Base-by-base conservation (phyloP, 1,139 yeast genomes). In the Pichia sp. region DNA sequence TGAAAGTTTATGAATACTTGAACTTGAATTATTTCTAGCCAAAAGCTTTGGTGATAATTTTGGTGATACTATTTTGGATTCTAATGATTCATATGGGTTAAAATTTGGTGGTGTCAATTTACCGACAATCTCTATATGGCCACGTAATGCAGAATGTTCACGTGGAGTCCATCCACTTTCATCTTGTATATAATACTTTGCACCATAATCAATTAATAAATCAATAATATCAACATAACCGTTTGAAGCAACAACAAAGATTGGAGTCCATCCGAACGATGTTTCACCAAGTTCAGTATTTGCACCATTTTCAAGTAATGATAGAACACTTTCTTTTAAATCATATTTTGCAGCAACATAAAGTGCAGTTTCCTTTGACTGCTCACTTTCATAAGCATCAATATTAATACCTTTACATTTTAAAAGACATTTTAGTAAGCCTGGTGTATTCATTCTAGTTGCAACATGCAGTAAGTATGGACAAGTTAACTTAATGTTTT, bases 111-210 rank as follows among this genome's bases (percentile, higher is more conserved):
- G 87, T 16, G 69, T 66, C 53, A 89, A 71, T 60, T 81, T 62
- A 50, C 80, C 81, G 2, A 95, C 84, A 29, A 88, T 80, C 2
- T 73, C 76, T 56, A 91, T 71, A 67, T 90, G 96, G 11, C 99
- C 99, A 61, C 98, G 77, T 48, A 93, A 73, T 53, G 89, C 84
- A 0, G 98, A 97, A 68, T 93, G 98, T 63, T 93, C 99, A 83
- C 89, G 83, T 10, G 98, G 96, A 28, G 91, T 82, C 98, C 98
- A 93, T 0, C 98, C 98, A 44, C 96, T 86, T 50, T 81, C 85
- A 69, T 93, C 99, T 25, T 79, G 77, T 47, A 75, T 70, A 49
- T 80, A 79, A 52, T 71, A 78, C 27, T 75, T 72, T 14, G 87
- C 83, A 9, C 81, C 82, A 46, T 74, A 67, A 0, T 72, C 71